Conservation (phyloP, 495 filamentous ascomycete species). For the Saxophila tyrrhenica region DNA sequence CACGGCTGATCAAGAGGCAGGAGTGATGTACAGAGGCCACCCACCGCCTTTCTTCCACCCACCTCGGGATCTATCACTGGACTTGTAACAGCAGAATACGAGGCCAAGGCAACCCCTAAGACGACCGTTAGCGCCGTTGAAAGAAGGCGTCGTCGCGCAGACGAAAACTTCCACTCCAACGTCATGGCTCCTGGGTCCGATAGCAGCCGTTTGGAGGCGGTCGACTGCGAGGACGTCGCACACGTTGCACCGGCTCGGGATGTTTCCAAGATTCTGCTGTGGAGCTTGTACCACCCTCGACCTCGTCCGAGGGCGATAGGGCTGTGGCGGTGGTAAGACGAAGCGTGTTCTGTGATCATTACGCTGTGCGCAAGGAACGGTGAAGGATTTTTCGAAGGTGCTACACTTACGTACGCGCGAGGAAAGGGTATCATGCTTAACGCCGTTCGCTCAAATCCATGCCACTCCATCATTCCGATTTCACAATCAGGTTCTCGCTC, state of each 20-base stretch:
- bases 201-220: neutral
- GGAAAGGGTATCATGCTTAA: neutral
- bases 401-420: neutral
- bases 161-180: neutral
- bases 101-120: too few species aligned
- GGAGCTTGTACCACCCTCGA: neutral
- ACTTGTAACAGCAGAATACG: neutral
- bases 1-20: neutral
- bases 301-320: too few species aligned
- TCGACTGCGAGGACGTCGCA: neutral
- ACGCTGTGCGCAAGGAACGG: neutral
- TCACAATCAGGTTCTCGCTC: constrained; percentile 18
- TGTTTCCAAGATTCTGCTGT: neutral
- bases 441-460: neutral
- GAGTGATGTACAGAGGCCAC: neutral
- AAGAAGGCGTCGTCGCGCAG: neutral
- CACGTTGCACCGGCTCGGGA: neutral
- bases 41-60: neutral
- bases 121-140: too few species aligned
- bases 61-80: neutral
- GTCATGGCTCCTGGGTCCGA: neutral
- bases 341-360: neutral
- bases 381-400: neutral
- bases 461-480: constrained; percentile 2
- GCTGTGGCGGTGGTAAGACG: neutral